phyloP scores from a whole-genome alignment of 1,284 basidiomycete species.

The Cryptococcus wingfieldii region DNA sequence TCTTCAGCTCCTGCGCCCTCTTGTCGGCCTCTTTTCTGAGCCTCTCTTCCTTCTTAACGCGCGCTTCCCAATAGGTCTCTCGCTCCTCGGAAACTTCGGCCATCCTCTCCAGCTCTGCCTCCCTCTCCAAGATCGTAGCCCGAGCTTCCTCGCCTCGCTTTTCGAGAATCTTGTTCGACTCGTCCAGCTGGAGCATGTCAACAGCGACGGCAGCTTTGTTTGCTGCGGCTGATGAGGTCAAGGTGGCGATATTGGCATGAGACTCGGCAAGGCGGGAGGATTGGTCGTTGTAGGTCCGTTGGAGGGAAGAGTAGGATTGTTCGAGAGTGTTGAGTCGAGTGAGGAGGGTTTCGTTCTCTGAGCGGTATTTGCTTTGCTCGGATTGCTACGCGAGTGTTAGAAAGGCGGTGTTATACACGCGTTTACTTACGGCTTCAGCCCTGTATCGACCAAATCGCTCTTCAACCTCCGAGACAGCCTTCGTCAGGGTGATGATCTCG shows the following conservation, averaged over 20 bases:
- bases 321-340: slow-evolving; percentile 29
- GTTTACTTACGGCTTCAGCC: slow-evolving; percentile 32
- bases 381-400: slow-evolving; percentile 27
- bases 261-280: slow-evolving; percentile 38
- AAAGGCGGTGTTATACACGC: neutral
- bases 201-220: slow-evolving; percentile 38
- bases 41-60: slow-evolving; percentile 47
- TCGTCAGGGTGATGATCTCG: slow-evolving; percentile 35
- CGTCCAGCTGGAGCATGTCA: slow-evolving; percentile 36
- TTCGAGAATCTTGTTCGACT: slow-evolving; percentile 40
- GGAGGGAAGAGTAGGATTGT: slow-evolving; percentile 30
- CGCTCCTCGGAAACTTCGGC: slow-evolving; percentile 43
- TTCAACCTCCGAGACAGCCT: slow-evolving; percentile 36
- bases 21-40: slow-evolving; percentile 47
- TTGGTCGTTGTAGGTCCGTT: slow-evolving; percentile 41
- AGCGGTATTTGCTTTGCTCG: slow-evolving; percentile 32
- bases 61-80: slow-evolving; percentile 47
- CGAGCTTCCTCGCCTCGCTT: slow-evolving; percentile 41
- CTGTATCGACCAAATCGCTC: slow-evolving; percentile 40
- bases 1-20: slow-evolving; percentile 46
- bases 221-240: slow-evolving; percentile 39
- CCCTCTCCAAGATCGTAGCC: slow-evolving; percentile 38
- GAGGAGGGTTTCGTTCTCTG: slow-evolving; percentile 34
- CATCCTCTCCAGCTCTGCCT: slow-evolving; percentile 42
- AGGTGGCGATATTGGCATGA: slow-evolving; percentile 39